Evolutionary conservation across 768 basidiomycete genomes (phyloP).

Genomic region (Tricholoma flavovirens): DNA sequence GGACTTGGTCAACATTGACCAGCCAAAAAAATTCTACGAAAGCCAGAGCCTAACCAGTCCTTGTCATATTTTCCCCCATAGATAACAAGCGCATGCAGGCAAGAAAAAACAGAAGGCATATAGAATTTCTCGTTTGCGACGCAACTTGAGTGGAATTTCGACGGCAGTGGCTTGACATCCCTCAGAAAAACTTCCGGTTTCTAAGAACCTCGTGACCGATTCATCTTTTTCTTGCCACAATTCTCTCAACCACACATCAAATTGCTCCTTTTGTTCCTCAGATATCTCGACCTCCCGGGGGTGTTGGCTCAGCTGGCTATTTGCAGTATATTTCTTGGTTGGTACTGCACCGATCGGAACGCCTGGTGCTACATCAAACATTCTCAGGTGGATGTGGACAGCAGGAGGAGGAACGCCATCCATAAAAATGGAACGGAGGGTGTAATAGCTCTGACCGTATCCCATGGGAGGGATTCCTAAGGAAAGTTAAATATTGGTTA

Average conservation of each 20-base stretch:
- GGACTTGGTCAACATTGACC: not conserved
- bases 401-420: slow-evolving; percentile 75
- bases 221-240: slow-evolving; percentile 86
- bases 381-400: slow-evolving; percentile 82
- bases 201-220: slow-evolving; percentile 62
- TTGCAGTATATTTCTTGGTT: slow-evolving; percentile 24
- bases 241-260: slow-evolving; percentile 79
- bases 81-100: slow-evolving; percentile 47
- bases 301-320: slow-evolving; percentile 20
- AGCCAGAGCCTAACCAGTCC: too few species aligned
- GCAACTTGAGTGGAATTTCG: slow-evolving; percentile 57
- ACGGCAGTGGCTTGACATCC: slow-evolving; percentile 24
- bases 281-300: slow-evolving; percentile 45
- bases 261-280: slow-evolving; percentile 52
- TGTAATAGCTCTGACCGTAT: slow-evolving; percentile 88
- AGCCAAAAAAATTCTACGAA: not conserved
- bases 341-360: slow-evolving; percentile 67
- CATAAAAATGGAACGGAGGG: slow-evolving; percentile 83
- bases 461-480: slow-evolving; percentile 70
- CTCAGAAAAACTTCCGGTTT: slow-evolving; percentile 40
- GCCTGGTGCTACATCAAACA: slow-evolving; percentile 61
- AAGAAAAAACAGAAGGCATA: slow-evolving; percentile 70
- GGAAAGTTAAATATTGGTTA: slow-evolving; percentile 6
- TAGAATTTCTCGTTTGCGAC: slow-evolving; percentile 47
- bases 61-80: slow-evolving; percentile 38